Base-by-base conservation (phyloP, 1,284 basidiomycete species). In the Cutaneotrichosporon spelunceum region DNA sequence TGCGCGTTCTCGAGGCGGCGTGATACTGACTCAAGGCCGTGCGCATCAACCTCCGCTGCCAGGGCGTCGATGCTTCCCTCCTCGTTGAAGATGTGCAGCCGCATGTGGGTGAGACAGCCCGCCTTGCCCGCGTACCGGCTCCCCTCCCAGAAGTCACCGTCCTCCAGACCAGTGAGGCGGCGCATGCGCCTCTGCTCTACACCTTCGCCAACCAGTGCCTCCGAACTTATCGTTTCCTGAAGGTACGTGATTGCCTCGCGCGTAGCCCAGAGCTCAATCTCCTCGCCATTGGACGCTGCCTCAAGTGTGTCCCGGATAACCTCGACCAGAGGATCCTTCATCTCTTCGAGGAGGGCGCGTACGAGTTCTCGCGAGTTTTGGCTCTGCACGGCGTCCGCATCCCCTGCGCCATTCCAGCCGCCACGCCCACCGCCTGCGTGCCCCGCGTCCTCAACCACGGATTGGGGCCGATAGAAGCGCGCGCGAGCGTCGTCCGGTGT, bases 201-300 rank as follows among this genome's bases (percentile, higher is more conserved):
- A 8, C 76, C 76, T 26, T 73, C 64, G 6, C 76, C 76, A 23
- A 74, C 63, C 1, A 70, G 57, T 11, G 67, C 64, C 16, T 71
- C 70, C 45, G 66, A 66, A 5, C 68, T 60, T 14, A 78, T 69
- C 4, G 73, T 70, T 49, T 78, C 76, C 30, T 68, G 68, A 14
- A 75, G 65, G 55, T 73, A 73, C 29, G 84, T 83, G 39, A 85
- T 83, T 1, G 89, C 89, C 71, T 90, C 88, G 3, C 76, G 74
- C 0, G 89, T 91, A 1, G 89, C 87, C 88, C 89, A 93, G 64
- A 92, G 90, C 62, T 85, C 82, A 5, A 88, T 78, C 7, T 53
- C 33, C 29, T 60, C 60, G 1, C 42, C 56, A 14, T n/a, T 49
- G 5, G 21, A 33, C 5, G 26, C 44, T 9, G 27, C 57, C 34